Conservation (phyloP, 2,329 filamentous ascomycete species). For the Verticillium zaregamsianum region DNA sequence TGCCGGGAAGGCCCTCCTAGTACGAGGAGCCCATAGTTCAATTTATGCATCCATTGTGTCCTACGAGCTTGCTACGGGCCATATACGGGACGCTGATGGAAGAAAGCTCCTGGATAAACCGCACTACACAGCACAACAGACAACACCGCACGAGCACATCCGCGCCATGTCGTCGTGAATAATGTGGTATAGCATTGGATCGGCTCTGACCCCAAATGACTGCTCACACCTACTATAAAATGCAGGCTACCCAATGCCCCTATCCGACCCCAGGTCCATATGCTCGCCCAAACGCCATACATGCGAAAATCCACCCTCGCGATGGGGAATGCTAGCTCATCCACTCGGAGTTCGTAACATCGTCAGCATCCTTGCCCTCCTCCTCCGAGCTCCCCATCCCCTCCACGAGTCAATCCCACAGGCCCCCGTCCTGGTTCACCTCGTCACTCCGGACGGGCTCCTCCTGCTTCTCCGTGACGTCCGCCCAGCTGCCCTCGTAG, state of each 20-base stretch:
- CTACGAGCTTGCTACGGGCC: no score
- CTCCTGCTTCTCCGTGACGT: neutral
- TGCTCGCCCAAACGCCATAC: neutral
- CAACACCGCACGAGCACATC: no score
- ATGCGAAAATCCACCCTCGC: neutral
- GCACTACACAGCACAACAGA: no score
- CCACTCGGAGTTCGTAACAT: constrained; percentile 10
- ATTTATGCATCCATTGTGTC: no score
- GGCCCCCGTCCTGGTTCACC: constrained; percentile 3
- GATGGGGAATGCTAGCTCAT: constrained; percentile 8
- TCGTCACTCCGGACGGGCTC: neutral
- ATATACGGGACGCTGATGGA: no score
- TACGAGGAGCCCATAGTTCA: no score
- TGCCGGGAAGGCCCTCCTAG: no score
- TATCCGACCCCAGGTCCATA: neutral
- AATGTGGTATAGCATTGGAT: neutral
- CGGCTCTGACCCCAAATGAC: neutral
- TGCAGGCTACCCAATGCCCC: neutral
- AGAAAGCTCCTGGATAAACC: no score
- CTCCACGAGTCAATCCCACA: constrained; percentile 16
- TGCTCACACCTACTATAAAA: neutral
- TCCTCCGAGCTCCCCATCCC: constrained; percentile 2
- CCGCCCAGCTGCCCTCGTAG: constrained; percentile 9
- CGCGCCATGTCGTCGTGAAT: no score
- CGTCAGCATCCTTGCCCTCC: constrained; percentile 2